These are phyloP conservation scores for Neonectria sp. DNA, from an alignment of 2,329 filamentous ascomycete species.

Conservation along the genomic window DNA sequence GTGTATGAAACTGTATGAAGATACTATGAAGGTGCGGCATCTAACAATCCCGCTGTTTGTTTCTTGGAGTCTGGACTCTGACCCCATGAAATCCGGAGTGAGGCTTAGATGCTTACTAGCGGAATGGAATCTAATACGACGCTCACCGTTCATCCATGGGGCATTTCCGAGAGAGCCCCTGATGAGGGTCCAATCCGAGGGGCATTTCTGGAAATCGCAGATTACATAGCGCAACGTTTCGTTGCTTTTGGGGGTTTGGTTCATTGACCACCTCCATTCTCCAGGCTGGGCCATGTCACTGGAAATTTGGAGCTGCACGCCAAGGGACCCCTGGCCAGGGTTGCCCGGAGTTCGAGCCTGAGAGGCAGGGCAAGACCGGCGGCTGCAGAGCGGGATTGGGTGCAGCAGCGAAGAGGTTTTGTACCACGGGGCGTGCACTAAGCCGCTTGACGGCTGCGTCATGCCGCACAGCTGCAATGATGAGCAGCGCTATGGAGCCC, in stretches of 20 bases:
- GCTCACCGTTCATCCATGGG: constrained; percentile 27
- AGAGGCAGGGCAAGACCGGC: constrained; percentile 41
- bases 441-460: constrained; percentile 19
- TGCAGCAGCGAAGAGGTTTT: constrained; percentile 23
- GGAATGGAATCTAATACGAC: constrained; percentile 29
- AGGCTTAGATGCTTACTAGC: constrained; percentile 35
- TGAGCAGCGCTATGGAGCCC: constrained; percentile 1
- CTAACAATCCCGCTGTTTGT: constrained; percentile 19
- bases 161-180: constrained; percentile 29
- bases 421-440: constrained; percentile 6
- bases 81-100: constrained; percentile 22
- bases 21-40: neutral
- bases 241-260: constrained; percentile 40
- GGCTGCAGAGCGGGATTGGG: constrained; percentile 33
- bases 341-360: constrained; percentile 33
- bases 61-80: constrained; percentile 20
- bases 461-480: constrained; percentile 19
- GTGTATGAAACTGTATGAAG: neutral
- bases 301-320: constrained; percentile 50
- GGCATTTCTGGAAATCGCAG: constrained; percentile 38
- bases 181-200: constrained; percentile 31
- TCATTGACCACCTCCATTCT: constrained; percentile 32
- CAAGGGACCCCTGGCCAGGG: constrained; percentile 47
- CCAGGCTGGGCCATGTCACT: constrained; percentile 35
- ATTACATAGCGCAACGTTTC: constrained; percentile 37